phyloP scores from a whole-genome alignment of 73 alveolate species.

The Loxodes magnus region DNA sequence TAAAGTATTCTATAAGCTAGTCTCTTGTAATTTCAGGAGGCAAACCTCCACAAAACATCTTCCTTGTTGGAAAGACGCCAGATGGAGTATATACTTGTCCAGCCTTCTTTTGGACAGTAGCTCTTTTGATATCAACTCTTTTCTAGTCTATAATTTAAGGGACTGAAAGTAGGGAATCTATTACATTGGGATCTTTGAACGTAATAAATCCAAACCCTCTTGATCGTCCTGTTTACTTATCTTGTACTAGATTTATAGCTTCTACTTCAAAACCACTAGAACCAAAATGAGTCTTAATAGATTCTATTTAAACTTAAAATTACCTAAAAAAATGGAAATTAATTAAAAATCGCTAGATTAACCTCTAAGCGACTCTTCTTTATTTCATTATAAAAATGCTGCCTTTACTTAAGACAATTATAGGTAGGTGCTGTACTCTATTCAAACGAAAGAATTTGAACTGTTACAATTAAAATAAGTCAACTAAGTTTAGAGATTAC shows the following conservation, averaged over 20 bases:
- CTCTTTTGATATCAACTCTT: slow-evolving; percentile 39
- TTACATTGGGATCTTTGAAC: slow-evolving; percentile 2
- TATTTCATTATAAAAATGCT: too few relatives aligned
- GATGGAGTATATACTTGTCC: slow-evolving; percentile 9
- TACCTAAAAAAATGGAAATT: too few relatives aligned
- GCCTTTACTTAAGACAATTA: too few relatives aligned
- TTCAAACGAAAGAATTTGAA: too few relatives aligned
- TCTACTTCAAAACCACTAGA: not conserved
- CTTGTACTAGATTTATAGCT: slow-evolving; percentile 7
- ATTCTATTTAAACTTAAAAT: too few relatives aligned
- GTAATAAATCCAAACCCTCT: slow-evolving; percentile 53
- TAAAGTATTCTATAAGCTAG: slow-evolving; percentile 30
- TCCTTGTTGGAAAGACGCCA: too few relatives aligned
- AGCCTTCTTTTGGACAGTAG: slow-evolving; percentile 27
- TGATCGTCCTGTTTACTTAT: slow-evolving; percentile 21
- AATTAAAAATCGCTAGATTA: too few relatives aligned
- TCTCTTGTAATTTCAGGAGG: slow-evolving; percentile 47
- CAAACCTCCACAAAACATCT: slow-evolving; percentile 66
- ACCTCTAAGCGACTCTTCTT: too few relatives aligned
- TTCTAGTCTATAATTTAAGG: slow-evolving; percentile 39
- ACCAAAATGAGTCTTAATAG: not conserved
- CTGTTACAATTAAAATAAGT: too few relatives aligned
- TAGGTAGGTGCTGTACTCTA: too few relatives aligned
- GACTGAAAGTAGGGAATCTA: slow-evolving; percentile 5
- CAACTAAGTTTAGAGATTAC: too few relatives aligned